Evolutionary conservation across 1,284 basidiomycete genomes (phyloP).

Genomic region (Sanghuangporus sanghuang): DNA sequence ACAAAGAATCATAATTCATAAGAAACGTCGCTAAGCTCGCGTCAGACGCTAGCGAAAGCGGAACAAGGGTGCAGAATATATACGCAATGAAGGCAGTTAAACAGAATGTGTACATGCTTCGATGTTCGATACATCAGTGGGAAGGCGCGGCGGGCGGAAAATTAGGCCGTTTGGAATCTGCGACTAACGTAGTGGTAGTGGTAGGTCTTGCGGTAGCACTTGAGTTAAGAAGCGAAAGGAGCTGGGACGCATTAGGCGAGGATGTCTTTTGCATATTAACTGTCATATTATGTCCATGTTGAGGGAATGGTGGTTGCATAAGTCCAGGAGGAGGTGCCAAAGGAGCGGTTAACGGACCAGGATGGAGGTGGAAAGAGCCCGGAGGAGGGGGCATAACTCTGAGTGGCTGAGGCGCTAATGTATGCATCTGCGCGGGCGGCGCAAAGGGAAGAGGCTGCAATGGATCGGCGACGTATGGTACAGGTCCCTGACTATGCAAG

Average conservation of each 20-base stretch:
- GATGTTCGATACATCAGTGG: constrained; percentile 3
- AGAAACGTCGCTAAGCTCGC: not conserved
- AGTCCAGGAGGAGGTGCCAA: not conserved
- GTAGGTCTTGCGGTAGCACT: constrained; percentile 19
- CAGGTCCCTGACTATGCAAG: not conserved
- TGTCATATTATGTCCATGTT: constrained; percentile 19
- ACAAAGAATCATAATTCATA: constrained; percentile 2
- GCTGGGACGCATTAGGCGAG: constrained; percentile 26
- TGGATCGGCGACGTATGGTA: not conserved
- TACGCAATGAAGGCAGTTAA: constrained; percentile 1
- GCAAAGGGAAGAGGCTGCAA: not conserved
- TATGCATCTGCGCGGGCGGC: not conserved
- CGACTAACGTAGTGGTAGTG: constrained; percentile 6
- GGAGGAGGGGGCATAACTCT: constrained; percentile 13
- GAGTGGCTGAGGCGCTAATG: not conserved
- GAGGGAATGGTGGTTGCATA: not conserved
- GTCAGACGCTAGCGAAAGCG: not conserved
- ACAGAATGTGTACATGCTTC: constrained; percentile 1
- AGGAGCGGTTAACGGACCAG: constrained; percentile 7
- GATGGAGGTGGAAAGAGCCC: not conserved
- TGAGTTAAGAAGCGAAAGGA: constrained; percentile 33
- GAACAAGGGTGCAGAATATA: constrained; percentile 3
- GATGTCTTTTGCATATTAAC: constrained; percentile 22
- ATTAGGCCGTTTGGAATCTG: constrained; percentile 13
- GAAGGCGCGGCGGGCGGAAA: constrained; percentile 1